Percentiles rank a stretch among this genome's conserved stretches.
Evolutionary conservation across 805 yeast species (phyloP).

Genomic region (Tetrapisispora arboricola): DNA sequence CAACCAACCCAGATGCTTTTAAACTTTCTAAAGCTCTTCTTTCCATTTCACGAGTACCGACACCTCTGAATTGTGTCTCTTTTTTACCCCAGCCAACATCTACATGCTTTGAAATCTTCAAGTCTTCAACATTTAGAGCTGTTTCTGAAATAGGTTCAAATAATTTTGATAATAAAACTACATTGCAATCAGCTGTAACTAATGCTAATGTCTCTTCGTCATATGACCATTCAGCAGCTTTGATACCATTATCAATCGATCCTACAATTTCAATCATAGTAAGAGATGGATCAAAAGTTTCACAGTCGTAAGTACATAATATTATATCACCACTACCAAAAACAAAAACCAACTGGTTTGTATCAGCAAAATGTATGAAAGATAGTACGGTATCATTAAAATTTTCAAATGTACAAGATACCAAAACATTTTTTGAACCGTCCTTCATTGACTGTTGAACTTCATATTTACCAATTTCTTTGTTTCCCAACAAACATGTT

Average conservation of each 20-base stretch:
- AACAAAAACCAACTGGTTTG: constrained; percentile 54
- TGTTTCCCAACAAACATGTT: constrained; percentile 49
- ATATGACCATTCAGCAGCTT: constrained; percentile 75
- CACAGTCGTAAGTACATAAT: constrained; percentile 49
- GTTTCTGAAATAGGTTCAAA: constrained; percentile 74
- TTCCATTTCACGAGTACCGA: constrained; percentile 74
- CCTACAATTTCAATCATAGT: constrained; percentile 69
- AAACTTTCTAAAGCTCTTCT: constrained; percentile 44
- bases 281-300: constrained; percentile 36
- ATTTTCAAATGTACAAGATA: constrained; percentile 44
- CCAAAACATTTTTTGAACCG: constrained; percentile 49
- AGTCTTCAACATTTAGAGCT: constrained; percentile 48
- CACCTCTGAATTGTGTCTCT: constrained; percentile 94
- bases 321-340: constrained; percentile 68
- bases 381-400: constrained; percentile 37
- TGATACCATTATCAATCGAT: constrained; percentile 64
- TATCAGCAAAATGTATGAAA: constrained; percentile 61
- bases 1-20: constrained; percentile 52
- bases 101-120: constrained; percentile 66
- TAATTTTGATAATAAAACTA: constrained; percentile 58
- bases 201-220: constrained; percentile 81
- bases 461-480: constrained; percentile 50
- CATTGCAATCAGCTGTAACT: constrained; percentile 49
- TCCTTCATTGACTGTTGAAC: constrained; percentile 65
- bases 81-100: constrained; percentile 98